A percentile compares a stretch with the other conserved stretches of the same genome.
Conservation (phyloP, 768 basidiomycete species). For the Dioszegia aurantiaca region DNA sequence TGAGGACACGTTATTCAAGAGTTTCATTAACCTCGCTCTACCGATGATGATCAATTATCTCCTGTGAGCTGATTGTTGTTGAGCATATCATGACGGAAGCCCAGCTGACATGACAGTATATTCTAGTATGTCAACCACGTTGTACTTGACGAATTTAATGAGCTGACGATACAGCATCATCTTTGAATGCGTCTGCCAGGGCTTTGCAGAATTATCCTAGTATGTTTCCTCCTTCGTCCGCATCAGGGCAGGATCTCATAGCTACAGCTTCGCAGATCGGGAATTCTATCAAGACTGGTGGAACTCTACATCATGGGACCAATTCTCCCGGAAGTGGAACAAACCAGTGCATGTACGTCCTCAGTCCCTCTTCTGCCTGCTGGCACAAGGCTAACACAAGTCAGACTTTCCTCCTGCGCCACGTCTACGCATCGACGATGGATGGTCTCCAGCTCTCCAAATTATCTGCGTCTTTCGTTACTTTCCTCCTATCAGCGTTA, state of each 20-base stretch:
- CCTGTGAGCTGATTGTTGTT: slow-evolving; percentile 59
- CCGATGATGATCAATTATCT: slow-evolving; percentile 74
- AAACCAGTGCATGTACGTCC: slow-evolving; percentile 71
- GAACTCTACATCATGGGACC: slow-evolving; percentile 96
- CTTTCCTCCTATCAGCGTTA: slow-evolving; percentile 84
- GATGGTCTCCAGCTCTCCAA: slow-evolving; percentile 70
- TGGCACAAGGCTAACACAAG: too few relatives aligned
- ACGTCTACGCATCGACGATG: slow-evolving; percentile 90
- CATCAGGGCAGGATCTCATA: not conserved
- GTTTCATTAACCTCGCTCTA: slow-evolving; percentile 77
- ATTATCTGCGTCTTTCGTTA: slow-evolving; percentile 80
- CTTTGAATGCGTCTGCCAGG: slow-evolving; percentile 90
- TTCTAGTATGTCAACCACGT: slow-evolving; percentile 49
- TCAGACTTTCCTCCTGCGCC: slow-evolving; percentile 69
- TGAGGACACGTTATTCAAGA: slow-evolving; percentile 55
- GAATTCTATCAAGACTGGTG: slow-evolving; percentile 99
- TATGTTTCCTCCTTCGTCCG: slow-evolving; percentile 45
- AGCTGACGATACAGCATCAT: slow-evolving; percentile 45
- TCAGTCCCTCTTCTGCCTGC: too few relatives aligned
- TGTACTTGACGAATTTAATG: too few relatives aligned
- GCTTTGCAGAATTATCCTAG: slow-evolving; percentile 88
- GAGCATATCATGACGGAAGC: not conserved
- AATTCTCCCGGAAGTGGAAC: slow-evolving; percentile 98
- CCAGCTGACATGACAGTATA: slow-evolving; percentile 39
- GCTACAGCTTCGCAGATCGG: slow-evolving; percentile 81